phyloP scores from a whole-genome alignment of 139 green algal genomes.

The Nannochloris sp. region DNA sequence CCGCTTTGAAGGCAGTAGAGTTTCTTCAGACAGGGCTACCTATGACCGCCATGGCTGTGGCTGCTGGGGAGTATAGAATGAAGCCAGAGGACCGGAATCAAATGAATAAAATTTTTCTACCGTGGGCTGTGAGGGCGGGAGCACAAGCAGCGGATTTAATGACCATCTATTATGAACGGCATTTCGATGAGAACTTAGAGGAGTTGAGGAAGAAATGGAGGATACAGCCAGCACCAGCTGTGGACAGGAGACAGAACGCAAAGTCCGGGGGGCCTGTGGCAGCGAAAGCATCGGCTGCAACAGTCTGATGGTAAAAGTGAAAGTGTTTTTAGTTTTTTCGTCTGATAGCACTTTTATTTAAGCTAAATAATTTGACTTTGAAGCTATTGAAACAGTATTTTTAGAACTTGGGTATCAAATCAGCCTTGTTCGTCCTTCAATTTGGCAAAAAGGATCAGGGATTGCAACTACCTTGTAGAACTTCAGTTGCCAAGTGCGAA shows the following conservation, averaged over 20 bases:
- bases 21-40: constrained; percentile 93
- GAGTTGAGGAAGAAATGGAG: constrained; percentile 52
- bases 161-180: constrained; percentile 83
- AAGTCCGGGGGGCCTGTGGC: neutral
- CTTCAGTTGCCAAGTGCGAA: too few species aligned
- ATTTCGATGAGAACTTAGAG: constrained; percentile 23
- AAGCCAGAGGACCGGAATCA: constrained; percentile 37
- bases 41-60: constrained; percentile 80
- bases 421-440: too few species aligned
- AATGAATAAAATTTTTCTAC: constrained; percentile 58
- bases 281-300: too few species aligned
- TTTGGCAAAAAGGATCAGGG: too few species aligned
- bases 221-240: constrained; percentile 55
- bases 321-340: too few species aligned
- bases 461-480: too few species aligned
- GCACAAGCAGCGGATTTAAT: constrained; percentile 69
- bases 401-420: too few species aligned
- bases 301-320: too few species aligned
- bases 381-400: too few species aligned
- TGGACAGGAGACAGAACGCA: constrained; percentile 11
- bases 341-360: too few species aligned
- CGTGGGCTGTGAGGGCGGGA: constrained; percentile 83
- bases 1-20: constrained; percentile 92
- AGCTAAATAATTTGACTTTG: too few species aligned
- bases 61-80: constrained; percentile 59